Base-by-base conservation (phyloP, 2,329 filamentous ascomycete genomes). In the Pseudocercospora musae region DNA sequence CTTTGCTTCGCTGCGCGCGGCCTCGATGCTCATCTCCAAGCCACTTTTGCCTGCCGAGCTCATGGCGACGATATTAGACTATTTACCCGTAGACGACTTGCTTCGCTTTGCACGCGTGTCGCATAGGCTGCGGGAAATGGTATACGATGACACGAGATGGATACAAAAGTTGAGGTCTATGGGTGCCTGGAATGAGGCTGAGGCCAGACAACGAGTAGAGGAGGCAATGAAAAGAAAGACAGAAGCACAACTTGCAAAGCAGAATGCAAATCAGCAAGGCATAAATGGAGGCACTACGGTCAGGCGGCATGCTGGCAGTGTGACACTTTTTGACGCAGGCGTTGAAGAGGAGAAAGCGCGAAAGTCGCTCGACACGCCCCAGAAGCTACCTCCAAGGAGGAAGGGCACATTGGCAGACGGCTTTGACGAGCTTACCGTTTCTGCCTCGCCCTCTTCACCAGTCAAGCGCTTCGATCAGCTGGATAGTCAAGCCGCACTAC, bases 131-230 rank as follows among this genome's bases (percentile, higher is more conserved):
- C 89, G 90, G 74, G 95, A 99, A 78, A 99, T 99, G 93, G 93
- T 97, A 2, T 99, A 98, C 78, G 95, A 99, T 76, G 95, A 99
- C 76, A 91, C 92, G 55, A 85, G 94, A 79, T 99, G 95, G 95
- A 90, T 98, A 42, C 87, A 91, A 66, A 85, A 91, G 66, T 78
- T 99, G 59, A 90, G 90, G 74, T 87, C 84, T 62, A 96, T 99
- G 87, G 91, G 89, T 1, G 89, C 90, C 68, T 99, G 95, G 95
- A 89, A 96, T 72, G 95, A 99, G 74, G 77, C 81, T 3, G 94
- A 96, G 74, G 95, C 95, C 4, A 85, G 93, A 64, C 87, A 85
- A 69, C 81, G 90, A 58, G 91, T 92, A 57, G 94, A 97, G 65
- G 88, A 94, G 23, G 83, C 85, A 7, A 83, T 80, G 76, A 78